Conservation (phyloP, 257 asterid species). For the Lithospermum erythrorhizon region DNA sequence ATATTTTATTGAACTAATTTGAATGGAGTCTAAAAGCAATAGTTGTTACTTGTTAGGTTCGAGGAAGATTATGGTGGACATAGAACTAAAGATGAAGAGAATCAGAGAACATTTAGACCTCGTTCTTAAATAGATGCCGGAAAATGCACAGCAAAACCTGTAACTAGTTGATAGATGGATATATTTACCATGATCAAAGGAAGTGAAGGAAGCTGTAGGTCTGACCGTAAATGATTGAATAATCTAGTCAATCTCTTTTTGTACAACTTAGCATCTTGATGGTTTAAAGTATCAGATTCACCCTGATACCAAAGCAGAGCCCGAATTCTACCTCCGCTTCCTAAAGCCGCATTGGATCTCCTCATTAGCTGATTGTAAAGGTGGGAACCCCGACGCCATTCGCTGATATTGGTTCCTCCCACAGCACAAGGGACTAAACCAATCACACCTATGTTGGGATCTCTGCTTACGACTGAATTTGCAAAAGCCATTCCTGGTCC, state of each 20-base stretch:
- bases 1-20: too few species aligned
- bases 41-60: too few species aligned
- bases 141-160: too few species aligned
- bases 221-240: slow-evolving; percentile 16
- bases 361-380: slow-evolving; percentile 19
- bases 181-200: slow-evolving; percentile 24
- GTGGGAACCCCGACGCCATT: slow-evolving; percentile 23
- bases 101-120: too few species aligned
- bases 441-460: slow-evolving; percentile 35
- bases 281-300: slow-evolving; percentile 15
- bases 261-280: slow-evolving; percentile 17
- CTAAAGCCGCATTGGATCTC: slow-evolving; percentile 12
- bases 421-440: slow-evolving; percentile 46
- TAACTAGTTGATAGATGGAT: too few species aligned
- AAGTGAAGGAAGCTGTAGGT: slow-evolving; percentile 12
- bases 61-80: too few species aligned
- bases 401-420: slow-evolving; percentile 26
- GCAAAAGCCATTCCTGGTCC: slow-evolving; percentile 90
- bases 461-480: slow-evolving; percentile 18
- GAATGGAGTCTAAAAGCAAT: too few species aligned
- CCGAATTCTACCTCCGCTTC: slow-evolving; percentile 10
- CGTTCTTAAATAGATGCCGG: too few species aligned
- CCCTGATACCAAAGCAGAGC: slow-evolving; percentile 40
- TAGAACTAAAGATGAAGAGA: too few species aligned
- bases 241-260: slow-evolving; percentile 16